These are phyloP conservation scores for Arctium lappa DNA, from an alignment of 129 eudicot species.

Conservation along the genomic window DNA sequence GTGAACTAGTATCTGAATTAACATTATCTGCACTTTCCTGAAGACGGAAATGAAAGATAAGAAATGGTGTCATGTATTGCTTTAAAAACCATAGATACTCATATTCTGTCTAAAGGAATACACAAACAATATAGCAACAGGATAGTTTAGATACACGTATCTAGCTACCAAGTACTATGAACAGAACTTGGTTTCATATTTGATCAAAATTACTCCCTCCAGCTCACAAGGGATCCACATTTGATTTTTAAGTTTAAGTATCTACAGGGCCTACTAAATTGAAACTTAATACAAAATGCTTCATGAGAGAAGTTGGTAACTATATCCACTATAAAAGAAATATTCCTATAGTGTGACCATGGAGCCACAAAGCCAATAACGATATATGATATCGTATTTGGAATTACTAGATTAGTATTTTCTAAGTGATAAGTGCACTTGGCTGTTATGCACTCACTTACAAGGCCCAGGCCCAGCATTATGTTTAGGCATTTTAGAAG, in stretches of 20 bases:
- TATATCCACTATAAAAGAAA: neutral
- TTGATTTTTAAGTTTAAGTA: neutral
- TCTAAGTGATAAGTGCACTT: neutral
- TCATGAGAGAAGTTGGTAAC: neutral
- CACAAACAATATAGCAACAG: neutral
- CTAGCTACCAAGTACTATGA: neutral
- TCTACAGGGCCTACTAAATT: neutral
- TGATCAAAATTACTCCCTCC: neutral
- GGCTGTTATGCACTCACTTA: neutral
- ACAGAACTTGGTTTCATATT: neutral
- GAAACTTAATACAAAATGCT: neutral
- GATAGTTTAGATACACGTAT: neutral
- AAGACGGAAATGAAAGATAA: neutral
- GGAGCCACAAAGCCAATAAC: neutral
- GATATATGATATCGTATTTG: neutral
- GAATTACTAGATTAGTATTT: neutral
- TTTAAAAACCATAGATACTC: slow-evolving; percentile 6
- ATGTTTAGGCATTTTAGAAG: neutral
- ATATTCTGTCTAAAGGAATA: slow-evolving; percentile 1
- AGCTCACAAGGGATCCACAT: neutral
- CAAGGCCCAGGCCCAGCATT: neutral
- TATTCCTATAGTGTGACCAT: neutral
- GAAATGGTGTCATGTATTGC: slow-evolving; percentile 6
- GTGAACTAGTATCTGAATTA: slow-evolving; percentile 72
- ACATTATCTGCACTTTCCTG: slow-evolving; percentile 99